Base-by-base conservation (phyloP, 2,329 filamentous ascomycete genomes). In the Fusarium praegraminearum region DNA sequence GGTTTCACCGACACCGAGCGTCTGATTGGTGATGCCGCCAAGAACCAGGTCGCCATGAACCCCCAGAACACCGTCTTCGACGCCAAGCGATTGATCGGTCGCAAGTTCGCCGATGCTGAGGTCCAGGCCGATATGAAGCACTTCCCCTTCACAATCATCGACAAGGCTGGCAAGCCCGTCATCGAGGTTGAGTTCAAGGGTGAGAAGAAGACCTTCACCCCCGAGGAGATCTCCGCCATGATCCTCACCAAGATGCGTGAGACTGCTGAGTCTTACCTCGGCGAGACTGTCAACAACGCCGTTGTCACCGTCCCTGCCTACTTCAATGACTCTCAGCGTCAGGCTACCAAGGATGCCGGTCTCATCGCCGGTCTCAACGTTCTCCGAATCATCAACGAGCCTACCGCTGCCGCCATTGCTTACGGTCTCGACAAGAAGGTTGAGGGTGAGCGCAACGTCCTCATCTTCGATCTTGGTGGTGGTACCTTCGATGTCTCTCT, bases 21-120 rank as follows among this genome's bases (percentile, higher is more conserved):
- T 84, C 87, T 99, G 86, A 98, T 98, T 80, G 96, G 96, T 88
- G 96, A 98, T 89, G 95, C 96, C 68, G 96, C 96, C 81, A 99
- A 98, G 93, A 99, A 99, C 89, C 94, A 98, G 90, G 96, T 95
- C 81, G 95, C 96, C 80, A 97, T 98, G 93, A 99, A 99, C 93
- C 96, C 96, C 71, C 84, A 84, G 81, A 98, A 98, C 89, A 99
- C 96, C 77, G 89, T 99, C 85, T 99, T 98, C 86, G 96, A 99
- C 85, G 93, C 97, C 90, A 99, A 98, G 94, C 96, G 96, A 86
- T 89, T 99, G 79, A 98, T 99, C 83, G 96, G 96, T 83, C 93
- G 96, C 81, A 90, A 94, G 81, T 98, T 92, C 83, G 93, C 96
- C 79, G 96, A 98, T 83, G 91, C 93, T 75, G 94, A 93, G 75